phyloP scores from a whole-genome alignment of 805 yeast genomes.

The Limtongozyma cylindracea region DNA sequence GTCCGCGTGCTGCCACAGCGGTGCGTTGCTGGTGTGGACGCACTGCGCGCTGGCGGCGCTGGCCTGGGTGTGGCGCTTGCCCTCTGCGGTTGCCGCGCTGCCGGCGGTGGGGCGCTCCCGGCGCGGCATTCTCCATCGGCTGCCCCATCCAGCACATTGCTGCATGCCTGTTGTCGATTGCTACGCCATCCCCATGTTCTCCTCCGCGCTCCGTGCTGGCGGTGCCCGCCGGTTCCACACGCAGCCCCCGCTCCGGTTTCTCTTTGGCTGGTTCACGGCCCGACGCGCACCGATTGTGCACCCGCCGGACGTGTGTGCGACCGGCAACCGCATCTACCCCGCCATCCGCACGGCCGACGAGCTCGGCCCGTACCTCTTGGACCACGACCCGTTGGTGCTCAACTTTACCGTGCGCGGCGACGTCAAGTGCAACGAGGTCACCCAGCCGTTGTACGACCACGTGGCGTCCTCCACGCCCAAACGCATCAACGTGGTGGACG shows the following conservation, averaged over 20 bases:
- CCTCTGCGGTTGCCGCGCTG: no score
- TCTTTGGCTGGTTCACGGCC: slow-evolving; percentile 3
- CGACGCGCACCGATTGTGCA: no score
- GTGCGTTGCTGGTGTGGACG: background rate
- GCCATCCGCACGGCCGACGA: no score
- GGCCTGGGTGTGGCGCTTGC: no score
- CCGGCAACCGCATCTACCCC: no score
- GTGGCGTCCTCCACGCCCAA: no score
- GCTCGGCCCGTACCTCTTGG: slow-evolving; percentile 23
- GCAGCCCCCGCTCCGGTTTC: background rate
- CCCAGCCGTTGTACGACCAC: slow-evolving; percentile 32
- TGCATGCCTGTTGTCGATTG: no score
- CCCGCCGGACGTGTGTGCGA: no score
- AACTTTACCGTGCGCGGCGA: slow-evolving; percentile 56
- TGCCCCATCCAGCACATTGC: no score
- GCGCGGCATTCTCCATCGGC: no score
- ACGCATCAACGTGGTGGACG: no score
- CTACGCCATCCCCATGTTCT: slow-evolving; percentile 1
- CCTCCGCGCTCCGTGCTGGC: background rate
- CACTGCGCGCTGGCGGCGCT: slow-evolving; percentile 2
- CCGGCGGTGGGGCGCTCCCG: no score
- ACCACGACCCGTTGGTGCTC: slow-evolving; percentile 35
- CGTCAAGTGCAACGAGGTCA: slow-evolving; percentile 29
- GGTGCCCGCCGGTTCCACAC: background rate
- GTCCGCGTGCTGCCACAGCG: slow-evolving; percentile 1